Evolutionary conservation across 2,329 filamentous ascomycete species (phyloP).

Genomic region (Venturia carpophila): DNA sequence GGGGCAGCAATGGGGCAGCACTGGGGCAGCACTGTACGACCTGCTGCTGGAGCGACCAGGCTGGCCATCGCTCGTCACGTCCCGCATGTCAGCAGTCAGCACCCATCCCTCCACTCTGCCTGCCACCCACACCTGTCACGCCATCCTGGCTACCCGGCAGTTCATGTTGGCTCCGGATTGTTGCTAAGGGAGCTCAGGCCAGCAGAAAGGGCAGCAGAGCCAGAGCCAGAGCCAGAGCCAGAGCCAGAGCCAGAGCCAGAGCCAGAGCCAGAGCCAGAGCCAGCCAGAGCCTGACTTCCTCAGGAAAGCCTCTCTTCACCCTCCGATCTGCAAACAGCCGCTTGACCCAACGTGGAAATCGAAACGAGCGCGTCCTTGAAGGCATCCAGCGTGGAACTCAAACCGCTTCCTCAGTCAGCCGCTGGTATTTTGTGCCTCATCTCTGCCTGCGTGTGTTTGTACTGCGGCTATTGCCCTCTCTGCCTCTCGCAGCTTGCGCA

Average conservation of each 20-base stretch:
- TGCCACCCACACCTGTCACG: neutral
- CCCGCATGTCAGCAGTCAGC: neutral
- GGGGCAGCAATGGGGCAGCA: no score
- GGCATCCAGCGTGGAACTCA: neutral
- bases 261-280: no score
- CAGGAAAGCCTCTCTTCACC: neutral
- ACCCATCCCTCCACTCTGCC: neutral
- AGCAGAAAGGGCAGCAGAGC: neutral
- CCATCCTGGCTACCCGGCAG: neutral
- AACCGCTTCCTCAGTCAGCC: neutral
- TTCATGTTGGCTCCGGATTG: neutral
- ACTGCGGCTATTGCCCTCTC: neutral
- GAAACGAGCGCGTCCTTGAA: neutral
- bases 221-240: no score
- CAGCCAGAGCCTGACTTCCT: neutral
- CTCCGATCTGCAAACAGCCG: neutral
- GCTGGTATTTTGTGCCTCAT: neutral
- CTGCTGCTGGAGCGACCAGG: no score
- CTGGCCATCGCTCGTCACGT: neutral
- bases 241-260: no score
- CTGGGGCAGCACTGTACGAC: no score
- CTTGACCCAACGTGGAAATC: neutral
- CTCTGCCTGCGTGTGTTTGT: neutral
- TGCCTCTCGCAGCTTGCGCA: neutral
- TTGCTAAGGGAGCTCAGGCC: slow-evolving; percentile 1